Evolutionary conservation across 2,329 filamentous ascomycete species (phyloP), one percentile per base, ranked within the genome.

Genomic region (Penicillium griseofulvum): DNA sequence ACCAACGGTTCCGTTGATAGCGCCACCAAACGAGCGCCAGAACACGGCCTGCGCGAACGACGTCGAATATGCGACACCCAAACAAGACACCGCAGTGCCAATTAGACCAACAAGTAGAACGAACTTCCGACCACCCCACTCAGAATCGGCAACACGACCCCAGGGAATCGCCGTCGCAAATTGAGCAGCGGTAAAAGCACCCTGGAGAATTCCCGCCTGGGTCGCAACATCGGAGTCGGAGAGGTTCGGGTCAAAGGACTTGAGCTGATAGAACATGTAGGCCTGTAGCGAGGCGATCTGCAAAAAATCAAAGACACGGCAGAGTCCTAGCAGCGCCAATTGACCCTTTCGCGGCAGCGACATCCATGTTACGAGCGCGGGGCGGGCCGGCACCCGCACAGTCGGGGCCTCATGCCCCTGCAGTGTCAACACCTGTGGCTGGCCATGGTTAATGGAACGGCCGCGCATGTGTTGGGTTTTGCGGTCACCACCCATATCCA

Each of bases 251-350:
- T 88, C 80, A 64, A 94, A 92, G 62, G 87, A 92, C 66, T 86
- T 86, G 34, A 95, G 81, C 70, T 92, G 89, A 70, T 92, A 94
- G 75, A 89, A 94, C 81, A 93, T 87, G 73, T 93, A 93, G 0
- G 87, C 82, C 57, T 75, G 73, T 51, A 75, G 53, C 16, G 72
- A 73, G 52, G 72, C 70, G 33, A 74, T 67, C 57, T 75, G 72
- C 14, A 75, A 57, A 53, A 75, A 75, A 50, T 75, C 73, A 49
- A 75, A 74, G 39, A 75, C 73, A 2, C 72, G 72, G 55, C 73
- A 74, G 4, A 74, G 66, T 24, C 71, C 71, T 11, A 75, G 61
- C 22, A 75, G 54, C 2, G 59, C 65, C 43, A 75, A 65, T 66
- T 75, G 73, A 26, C 68, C 64, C 61, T 75, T 75, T 29, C 60